Evolutionary conservation across 257 asterid species (phyloP).

Genomic region (Solanum bulbocastanum): DNA sequence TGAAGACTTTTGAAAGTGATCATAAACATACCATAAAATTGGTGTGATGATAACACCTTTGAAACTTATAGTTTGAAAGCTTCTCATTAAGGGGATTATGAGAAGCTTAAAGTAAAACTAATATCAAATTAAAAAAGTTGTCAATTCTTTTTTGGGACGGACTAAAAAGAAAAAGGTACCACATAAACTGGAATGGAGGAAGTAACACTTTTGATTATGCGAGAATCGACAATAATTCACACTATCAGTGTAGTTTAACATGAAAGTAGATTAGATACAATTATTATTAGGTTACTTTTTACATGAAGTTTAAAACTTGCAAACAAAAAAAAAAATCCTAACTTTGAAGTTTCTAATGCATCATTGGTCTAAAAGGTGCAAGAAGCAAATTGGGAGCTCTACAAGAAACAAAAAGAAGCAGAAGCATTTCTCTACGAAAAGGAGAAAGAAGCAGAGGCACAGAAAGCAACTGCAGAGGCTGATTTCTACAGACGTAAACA

Average conservation of each 20-base stretch:
- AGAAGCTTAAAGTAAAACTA: not conserved
- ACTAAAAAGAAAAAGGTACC: not conserved
- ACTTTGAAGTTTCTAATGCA: not conserved
- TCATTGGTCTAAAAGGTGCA: conserved; percentile 26
- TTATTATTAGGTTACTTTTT: not conserved
- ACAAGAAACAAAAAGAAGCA: conserved; percentile 50
- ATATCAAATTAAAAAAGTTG: not conserved
- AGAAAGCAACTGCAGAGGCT: conserved; percentile 47
- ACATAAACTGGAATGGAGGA: not conserved
- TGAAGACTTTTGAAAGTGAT: not conserved
- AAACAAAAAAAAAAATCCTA: not conserved
- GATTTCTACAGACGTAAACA: conserved; percentile 29
- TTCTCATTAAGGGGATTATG: accelerated
- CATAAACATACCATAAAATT: not conserved
- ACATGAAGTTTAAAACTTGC: not conserved
- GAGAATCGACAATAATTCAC: not conserved
- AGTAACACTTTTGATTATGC: no score
- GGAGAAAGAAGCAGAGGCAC: conserved; percentile 47
- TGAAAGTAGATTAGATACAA: not conserved
- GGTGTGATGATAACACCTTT: not conserved
- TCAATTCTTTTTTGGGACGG: not conserved
- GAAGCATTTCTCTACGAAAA: conserved; percentile 49
- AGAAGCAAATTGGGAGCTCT: conserved; percentile 62
- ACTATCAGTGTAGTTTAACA: not conserved
- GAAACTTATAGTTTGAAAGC: not conserved